Evolutionary conservation across 352 stramenopile species (phyloP).

Genomic region (Thalassiosira exigua): DNA sequence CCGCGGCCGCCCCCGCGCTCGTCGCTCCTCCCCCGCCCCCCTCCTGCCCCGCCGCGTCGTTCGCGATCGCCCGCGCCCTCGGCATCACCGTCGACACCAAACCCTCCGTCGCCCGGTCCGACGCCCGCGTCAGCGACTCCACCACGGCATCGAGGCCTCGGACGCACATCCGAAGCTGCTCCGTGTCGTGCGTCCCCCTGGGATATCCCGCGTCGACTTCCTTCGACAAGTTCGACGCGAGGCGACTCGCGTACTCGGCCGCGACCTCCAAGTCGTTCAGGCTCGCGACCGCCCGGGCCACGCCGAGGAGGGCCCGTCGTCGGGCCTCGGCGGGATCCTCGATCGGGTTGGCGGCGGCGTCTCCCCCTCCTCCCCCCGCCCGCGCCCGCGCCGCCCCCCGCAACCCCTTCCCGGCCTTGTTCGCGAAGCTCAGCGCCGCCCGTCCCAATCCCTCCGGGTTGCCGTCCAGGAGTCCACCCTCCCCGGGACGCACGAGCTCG

Average conservation of each 20-base stretch:
- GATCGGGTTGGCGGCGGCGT: slow-evolving; percentile 19
- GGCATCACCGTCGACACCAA: slow-evolving; percentile 72
- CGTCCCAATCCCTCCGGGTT: slow-evolving; percentile 51
- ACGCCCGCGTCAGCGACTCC: slow-evolving; percentile 63
- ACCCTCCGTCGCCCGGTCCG: slow-evolving; percentile 62
- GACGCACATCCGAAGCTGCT: slow-evolving; percentile 80
- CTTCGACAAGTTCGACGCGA: slow-evolving; percentile 67
- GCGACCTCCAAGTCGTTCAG: slow-evolving; percentile 83
- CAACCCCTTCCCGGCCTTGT: slow-evolving; percentile 56
- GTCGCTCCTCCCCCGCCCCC: slow-evolving; percentile 19
- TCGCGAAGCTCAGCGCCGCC: slow-evolving; percentile 52
- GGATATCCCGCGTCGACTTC: slow-evolving; percentile 73
- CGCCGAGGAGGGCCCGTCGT: slow-evolving; percentile 63
- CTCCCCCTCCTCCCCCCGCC: slow-evolving; percentile 24
- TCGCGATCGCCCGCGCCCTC: slow-evolving; percentile 76
- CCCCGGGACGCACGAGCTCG: slow-evolving; percentile 71
- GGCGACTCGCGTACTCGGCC: slow-evolving; percentile 65
- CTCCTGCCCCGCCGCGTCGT: slow-evolving; percentile 74
- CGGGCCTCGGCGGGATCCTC: slow-evolving; percentile 36
- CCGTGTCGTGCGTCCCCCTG: slow-evolving; percentile 67
- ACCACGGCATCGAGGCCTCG: slow-evolving; percentile 64
- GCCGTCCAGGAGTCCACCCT: slow-evolving; percentile 74
- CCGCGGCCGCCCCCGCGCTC: slow-evolving; percentile 2
- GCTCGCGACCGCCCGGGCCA: slow-evolving; percentile 74
- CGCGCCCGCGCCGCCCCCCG: slow-evolving; percentile 26